Conservation (phyloP, 345 rosid species). For the Durio zibethinus region DNA sequence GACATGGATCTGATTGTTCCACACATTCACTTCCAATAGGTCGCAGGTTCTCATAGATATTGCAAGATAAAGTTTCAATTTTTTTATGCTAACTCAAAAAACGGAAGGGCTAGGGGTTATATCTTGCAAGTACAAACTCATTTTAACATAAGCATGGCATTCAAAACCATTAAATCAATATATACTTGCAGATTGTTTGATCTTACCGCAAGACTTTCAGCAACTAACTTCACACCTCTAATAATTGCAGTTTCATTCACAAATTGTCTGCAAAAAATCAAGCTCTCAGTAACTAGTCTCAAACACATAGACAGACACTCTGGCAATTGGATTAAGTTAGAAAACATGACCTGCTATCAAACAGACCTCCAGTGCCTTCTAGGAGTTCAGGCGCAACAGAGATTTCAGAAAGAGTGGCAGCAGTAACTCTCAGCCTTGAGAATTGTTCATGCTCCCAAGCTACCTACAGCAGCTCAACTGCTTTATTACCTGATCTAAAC, state of each 20-base stretch:
- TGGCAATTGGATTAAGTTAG: background rate
- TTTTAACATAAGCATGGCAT: background rate
- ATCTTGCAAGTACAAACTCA: background rate
- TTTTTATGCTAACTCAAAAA: background rate
- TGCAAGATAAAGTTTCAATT: background rate
- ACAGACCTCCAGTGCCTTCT: conserved; percentile 72
- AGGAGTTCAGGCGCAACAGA: conserved; percentile 71
- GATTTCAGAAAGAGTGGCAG: conserved; percentile 86
- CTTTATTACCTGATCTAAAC: conserved; percentile 33
- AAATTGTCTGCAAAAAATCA: conserved; percentile 50
- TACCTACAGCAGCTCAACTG: conserved; percentile 58
- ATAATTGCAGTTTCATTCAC: conserved; percentile 61
- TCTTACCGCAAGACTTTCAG: conserved; percentile 92
- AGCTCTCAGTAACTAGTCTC: conserved; percentile 18
- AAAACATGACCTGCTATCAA: conserved; percentile 67
- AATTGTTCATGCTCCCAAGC: conserved; percentile 99
- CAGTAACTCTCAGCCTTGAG: conserved; percentile 91
- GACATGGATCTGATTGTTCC: background rate
- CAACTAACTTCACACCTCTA: conserved; percentile 76
- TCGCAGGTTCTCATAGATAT: background rate
- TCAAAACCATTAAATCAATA: conserved; percentile 9
- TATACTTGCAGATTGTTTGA: conserved; percentile 7
- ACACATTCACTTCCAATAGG: background rate
- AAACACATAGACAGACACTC: background rate
- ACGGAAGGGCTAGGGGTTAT: background rate